Evolutionary conservation across 768 basidiomycete species (phyloP), one percentile per base, ranked within the genome.

Genomic region (Mycena olivaceomarginata): DNA sequence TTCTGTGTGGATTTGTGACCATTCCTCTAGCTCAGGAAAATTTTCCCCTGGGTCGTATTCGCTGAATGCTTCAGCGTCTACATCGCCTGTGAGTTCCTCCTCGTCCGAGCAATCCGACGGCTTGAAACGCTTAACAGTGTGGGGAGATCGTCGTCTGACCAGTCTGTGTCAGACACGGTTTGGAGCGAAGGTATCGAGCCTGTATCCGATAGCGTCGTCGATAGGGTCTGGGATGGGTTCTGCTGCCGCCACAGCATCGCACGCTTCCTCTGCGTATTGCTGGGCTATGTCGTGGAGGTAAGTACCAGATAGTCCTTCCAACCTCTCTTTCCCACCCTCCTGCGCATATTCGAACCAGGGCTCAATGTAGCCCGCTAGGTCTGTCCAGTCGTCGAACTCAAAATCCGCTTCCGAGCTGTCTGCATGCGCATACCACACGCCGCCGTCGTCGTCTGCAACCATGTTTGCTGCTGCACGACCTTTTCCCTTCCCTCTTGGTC

Each of bases 221-320:
- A 3, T 56, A 22, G 53, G 53, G 53, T 56, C 53, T 10, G 53
- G 53, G 53, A 56, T n/a, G 53, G 53, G 53, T 4, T 56, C 53
- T 56, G 53, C 53, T 56, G n/a, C 53, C 53, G 53, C n/a, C 25
- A 16, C 53, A 56, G 53, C 53, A 22, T 56, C n/a, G 53, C 53
- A 56, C 53, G 53, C 53, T 3, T 56, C n/a, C 53, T 56, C 53
- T 10, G 53, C 22, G n/a, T 56, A 56, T 25, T 22, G 53, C 53
- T 56, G n/a, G 53, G 53, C 53, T 2, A 56, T 25, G 2, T 56
- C 53, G n/a, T 56, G 8, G 22, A 56, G 53, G 53, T 56, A 25
- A 56, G 22, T 56, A 1, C 53, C 53, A 1, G n/a, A 3, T 10
- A 56, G 8, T 56, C 53, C 53, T 56, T 56, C 53, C 22, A 56